Percentiles rank a stretch among this genome's conserved stretches.
These are phyloP conservation scores for Tylopilus orsonianus DNA, from an alignment of 1,284 basidiomycete genomes.

Conservation along the genomic window DNA sequence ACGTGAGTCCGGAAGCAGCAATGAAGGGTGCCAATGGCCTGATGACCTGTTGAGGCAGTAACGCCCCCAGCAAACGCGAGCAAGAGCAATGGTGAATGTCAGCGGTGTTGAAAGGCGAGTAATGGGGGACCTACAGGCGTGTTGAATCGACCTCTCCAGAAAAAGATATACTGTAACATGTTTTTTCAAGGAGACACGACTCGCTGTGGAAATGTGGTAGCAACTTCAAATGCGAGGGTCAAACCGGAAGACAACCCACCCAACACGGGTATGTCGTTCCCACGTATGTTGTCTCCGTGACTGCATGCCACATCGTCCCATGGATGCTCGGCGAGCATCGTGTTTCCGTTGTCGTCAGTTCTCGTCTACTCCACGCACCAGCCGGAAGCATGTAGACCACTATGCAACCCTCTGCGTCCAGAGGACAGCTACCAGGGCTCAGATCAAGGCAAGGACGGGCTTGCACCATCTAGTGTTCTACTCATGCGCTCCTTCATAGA, in stretches of 20 bases:
- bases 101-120: background rate
- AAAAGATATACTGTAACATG: conserved; percentile 28
- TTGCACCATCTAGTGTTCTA: background rate
- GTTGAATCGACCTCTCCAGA: conserved; percentile 33
- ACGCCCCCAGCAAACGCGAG: background rate
- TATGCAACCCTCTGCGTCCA: conserved; percentile 46
- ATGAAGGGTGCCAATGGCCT: conserved; percentile 79
- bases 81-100: background rate
- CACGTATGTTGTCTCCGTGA: conserved; percentile 20
- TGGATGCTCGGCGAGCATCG: background rate
- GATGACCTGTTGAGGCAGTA: conserved; percentile 45
- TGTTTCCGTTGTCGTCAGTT: conserved; percentile 17
- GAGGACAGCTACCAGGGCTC: conserved; percentile 41
- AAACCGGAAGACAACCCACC: conserved; percentile 18
- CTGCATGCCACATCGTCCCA: background rate
- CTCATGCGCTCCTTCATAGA: conserved; percentile 27
- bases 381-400: conserved; percentile 32
- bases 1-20: conserved; percentile 58
- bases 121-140: conserved; percentile 24
- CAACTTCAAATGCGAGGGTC: conserved; percentile 12
- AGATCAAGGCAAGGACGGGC: conserved; percentile 47
- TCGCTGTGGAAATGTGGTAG: background rate
- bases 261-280: conserved; percentile 20
- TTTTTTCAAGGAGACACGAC: conserved; percentile 1
- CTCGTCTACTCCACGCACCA: conserved; percentile 19